These are phyloP conservation scores for Psilocybe sp. DNA, from an alignment of 768 basidiomycete species.

Conservation along the genomic window DNA sequence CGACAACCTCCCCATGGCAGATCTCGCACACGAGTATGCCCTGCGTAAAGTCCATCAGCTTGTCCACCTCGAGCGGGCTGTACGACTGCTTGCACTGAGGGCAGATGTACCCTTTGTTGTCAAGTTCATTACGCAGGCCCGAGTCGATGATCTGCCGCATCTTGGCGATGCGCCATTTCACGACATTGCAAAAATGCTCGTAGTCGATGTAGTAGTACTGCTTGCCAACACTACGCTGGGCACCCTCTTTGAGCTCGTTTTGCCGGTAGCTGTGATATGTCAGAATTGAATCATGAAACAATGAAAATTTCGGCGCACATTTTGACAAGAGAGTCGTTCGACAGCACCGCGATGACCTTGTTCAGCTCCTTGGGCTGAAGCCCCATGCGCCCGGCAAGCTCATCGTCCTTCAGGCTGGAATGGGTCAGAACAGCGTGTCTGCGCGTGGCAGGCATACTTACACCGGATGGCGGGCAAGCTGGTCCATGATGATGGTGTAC, in stretches of 20 bases:
- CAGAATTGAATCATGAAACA: background rate
- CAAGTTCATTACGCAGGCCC: constrained; percentile 88
- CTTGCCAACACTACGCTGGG: constrained; percentile 81
- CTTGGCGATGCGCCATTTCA: constrained; percentile 94
- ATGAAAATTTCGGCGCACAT: constrained; percentile 52
- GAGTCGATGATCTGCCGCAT: constrained; percentile 91
- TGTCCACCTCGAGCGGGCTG: constrained; percentile 81
- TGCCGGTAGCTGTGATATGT: constrained; percentile 66
- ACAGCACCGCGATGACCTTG: constrained; percentile 81
- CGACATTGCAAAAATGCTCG: constrained; percentile 92
- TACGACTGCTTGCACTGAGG: constrained; percentile 84
- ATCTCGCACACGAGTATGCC: constrained; percentile 82
- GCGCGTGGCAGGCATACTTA: constrained; percentile 52
- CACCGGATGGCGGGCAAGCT: constrained; percentile 90
- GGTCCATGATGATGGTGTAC: constrained; percentile 89
- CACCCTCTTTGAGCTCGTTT: constrained; percentile 88
- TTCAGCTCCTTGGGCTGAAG: constrained; percentile 87
- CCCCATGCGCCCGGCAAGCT: constrained; percentile 87
- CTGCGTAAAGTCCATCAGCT: constrained; percentile 68
- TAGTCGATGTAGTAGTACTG: constrained; percentile 98
- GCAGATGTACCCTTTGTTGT: constrained; percentile 97
- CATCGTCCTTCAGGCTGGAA: constrained; percentile 87
- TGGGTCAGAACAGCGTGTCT: constrained; percentile 19
- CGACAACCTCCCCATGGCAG: constrained; percentile 81
- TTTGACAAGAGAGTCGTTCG: constrained; percentile 74